These are phyloP conservation scores for Claviceps fusiformis DNA, from an alignment of 2,329 filamentous ascomycete species.

Conservation along the genomic window DNA sequence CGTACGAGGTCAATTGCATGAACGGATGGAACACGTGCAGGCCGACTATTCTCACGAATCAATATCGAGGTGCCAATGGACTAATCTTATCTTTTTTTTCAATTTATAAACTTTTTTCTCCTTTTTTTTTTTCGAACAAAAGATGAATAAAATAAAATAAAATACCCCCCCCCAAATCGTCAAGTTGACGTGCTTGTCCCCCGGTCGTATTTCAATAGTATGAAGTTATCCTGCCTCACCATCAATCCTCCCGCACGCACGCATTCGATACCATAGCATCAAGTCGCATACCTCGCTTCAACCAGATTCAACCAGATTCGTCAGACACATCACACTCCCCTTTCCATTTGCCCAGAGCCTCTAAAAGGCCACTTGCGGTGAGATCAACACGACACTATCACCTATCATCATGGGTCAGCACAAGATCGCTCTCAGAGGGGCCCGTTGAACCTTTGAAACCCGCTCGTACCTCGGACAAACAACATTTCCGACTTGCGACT, in stretches of 20 bases:
- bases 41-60: not conserved
- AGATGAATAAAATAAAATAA: too few species aligned
- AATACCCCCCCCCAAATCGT: not conserved
- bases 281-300: not conserved
- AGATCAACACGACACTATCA: conserved; percentile 61
- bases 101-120: not conserved
- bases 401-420: conserved; percentile 27
- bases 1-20: not conserved
- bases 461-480: conserved; percentile 61
- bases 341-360: not conserved
- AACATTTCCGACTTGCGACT: conserved; percentile 98
- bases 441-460: conserved; percentile 34
- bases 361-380: conserved; percentile 40
- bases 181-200: not conserved
- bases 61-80: too few species aligned
- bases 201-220: not conserved
- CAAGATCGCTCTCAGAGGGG: not conserved
- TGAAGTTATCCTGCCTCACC: not conserved
- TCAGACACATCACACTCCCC: too few species aligned
- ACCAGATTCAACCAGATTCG: not conserved
- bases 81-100: too few species aligned
- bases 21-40: not conserved
- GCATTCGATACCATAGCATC: not conserved
- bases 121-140: too few species aligned
- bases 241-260: not conserved